A percentile compares a stretch with the other conserved stretches of the same genome.
These are phyloP conservation scores for Phytophthora vignae DNA, from an alignment of 352 stramenopile genomes.

Conservation along the genomic window DNA sequence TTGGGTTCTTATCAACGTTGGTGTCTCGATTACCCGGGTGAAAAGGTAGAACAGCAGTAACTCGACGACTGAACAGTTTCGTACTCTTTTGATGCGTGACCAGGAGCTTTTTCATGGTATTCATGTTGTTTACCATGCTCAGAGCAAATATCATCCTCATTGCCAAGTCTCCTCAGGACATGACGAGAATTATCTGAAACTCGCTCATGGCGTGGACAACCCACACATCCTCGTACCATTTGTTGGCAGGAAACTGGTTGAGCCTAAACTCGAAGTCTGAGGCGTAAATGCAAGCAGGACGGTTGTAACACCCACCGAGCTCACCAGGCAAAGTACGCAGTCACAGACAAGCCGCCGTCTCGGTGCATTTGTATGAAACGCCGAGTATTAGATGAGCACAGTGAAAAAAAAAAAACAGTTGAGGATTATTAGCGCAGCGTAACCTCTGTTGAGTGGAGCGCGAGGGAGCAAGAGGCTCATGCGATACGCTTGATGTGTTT, in stretches of 20 bases:
- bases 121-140: neutral
- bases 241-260: neutral
- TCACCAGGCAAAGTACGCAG: neutral
- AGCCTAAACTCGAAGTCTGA: neutral
- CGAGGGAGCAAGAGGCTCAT: neutral
- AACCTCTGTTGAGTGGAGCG: neutral
- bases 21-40: neutral
- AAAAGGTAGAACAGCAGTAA: neutral
- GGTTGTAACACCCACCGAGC: neutral
- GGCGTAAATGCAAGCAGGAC: neutral
- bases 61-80: neutral
- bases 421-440: neutral
- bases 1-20: neutral
- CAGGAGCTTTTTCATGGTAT: neutral
- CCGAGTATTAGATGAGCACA: neutral
- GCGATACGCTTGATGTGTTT: neutral
- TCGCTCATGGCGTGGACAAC: neutral
- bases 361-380: neutral
- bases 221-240: neutral
- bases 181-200: neutral
- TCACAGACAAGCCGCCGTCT: neutral
- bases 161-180: neutral
- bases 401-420: too few relatives aligned
- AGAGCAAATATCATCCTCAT: neutral
- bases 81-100: neutral